phyloP scores from a whole-genome alignment of 768 basidiomycete species.

The Tulasnella sp. region DNA sequence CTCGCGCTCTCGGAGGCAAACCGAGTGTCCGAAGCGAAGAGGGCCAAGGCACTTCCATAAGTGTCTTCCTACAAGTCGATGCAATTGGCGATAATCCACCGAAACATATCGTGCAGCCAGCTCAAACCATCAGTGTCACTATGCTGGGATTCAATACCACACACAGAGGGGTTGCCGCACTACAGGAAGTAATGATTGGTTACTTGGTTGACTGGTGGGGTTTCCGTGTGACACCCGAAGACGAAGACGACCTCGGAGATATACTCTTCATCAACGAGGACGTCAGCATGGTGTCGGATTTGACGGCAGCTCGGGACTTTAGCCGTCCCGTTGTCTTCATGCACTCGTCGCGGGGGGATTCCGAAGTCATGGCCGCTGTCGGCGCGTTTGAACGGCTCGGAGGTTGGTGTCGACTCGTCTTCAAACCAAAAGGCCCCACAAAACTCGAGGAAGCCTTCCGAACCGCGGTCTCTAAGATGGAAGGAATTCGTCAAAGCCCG shows the following conservation, averaged over 20 bases:
- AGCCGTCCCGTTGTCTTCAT: slow-evolving; percentile 74
- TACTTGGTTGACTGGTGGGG: slow-evolving; percentile 81
- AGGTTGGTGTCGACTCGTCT: slow-evolving; percentile 84
- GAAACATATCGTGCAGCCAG: slow-evolving; percentile 49
- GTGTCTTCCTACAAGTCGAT: slow-evolving; percentile 79
- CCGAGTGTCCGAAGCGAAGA: slow-evolving; percentile 95
- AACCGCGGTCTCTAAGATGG: slow-evolving; percentile 59
- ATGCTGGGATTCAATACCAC: slow-evolving; percentile 70
- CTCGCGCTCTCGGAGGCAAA: slow-evolving; percentile 84
- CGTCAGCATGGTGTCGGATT: slow-evolving; percentile 56
- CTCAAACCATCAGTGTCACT: slow-evolving; percentile 58
- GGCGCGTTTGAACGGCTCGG: slow-evolving; percentile 77
- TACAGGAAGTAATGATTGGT: slow-evolving; percentile 61
- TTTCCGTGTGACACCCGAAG: slow-evolving; percentile 53
- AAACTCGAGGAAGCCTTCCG: slow-evolving; percentile 64
- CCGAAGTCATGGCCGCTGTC: slow-evolving; percentile 62
- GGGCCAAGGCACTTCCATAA: slow-evolving; percentile 88
- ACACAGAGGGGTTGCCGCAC: slow-evolving; percentile 68
- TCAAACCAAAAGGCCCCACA: slow-evolving; percentile 87
- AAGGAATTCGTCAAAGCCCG: slow-evolving; percentile 27
- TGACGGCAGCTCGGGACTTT: slow-evolving; percentile 61
- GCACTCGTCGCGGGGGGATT: slow-evolving; percentile 69
- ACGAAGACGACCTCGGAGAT: slow-evolving; percentile 56
- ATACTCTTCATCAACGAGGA: slow-evolving; percentile 86
- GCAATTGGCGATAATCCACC: slow-evolving; percentile 50